Base-by-base conservation (phyloP, 345 rosid genomes). In the Citrus inodora region DNA sequence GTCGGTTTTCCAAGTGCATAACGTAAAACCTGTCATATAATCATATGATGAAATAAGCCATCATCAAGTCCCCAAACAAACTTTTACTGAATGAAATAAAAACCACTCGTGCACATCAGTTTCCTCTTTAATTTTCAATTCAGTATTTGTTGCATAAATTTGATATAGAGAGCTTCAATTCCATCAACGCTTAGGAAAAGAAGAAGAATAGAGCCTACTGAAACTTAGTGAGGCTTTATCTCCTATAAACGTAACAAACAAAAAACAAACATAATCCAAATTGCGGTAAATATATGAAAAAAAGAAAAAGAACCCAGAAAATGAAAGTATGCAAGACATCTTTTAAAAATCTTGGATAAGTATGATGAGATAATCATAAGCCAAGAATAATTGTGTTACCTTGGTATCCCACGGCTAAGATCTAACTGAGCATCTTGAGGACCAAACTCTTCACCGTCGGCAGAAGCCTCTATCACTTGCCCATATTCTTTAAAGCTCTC, bases 351-450 rank as follows among this genome's bases (percentile, higher is more conserved):
- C 37, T 35, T 35, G 6, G 37, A 35, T 42, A 46, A 2, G 51
- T 4, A 46, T 11, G 51, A 46, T 46, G 17, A 11, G 51, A 46
- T 13, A 46, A 46, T 46, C 5, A 2, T 17, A 17, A 33, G 35
- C 42, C 35, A 21, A 66, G 16, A 35, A 22, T 33, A 66, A 0
- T 8, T 28, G 21, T 2, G 55, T 3, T 21, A 91, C 97, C 98
- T 88, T 59, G 97, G 98, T 66, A 53, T 81, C 82, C 97, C 98
- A 56, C 71, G 84, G 82, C 82, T 83, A 75, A 92, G 92, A 75
- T 94, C 90, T 40, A 92, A 82, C 68, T 89, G 97, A 66, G 98
- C 97, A 73, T 94, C 98, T 53, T 80, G 72, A 35, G 97, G 97
- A 73, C 97, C 96, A 76, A 84, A 92, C 70, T 59, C 74, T 19